Evolutionary conservation across 768 basidiomycete genomes (phyloP), one percentile per base, ranked within the genome.

Genomic region (Lactarius hatsudake): DNA sequence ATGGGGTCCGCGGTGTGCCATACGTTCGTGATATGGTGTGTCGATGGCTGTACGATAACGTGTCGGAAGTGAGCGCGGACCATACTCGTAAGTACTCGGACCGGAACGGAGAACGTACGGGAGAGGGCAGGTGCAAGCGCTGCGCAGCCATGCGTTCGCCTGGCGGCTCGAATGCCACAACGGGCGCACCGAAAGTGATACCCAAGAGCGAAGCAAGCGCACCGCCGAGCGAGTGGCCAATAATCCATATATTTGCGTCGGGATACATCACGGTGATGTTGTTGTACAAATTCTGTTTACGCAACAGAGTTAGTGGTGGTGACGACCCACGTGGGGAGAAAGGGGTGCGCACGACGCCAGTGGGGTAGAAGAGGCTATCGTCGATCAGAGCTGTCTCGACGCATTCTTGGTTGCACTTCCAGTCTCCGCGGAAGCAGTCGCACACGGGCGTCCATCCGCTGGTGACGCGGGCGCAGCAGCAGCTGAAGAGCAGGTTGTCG

Each of bases 1-100:
- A 98, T 92, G 0, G 96, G 96, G 81, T 98, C 96, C 26, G 90
- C 96, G 1, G 91, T 98, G 74, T 98, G 90, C 73, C 91, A 96
- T 9, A 98, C 82, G 73, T 98, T 94, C 0, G 90, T 94, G 51
- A 96, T 81, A 69, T 92, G 90, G 3, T 87, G 84, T 0, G 82
- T 81, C 1, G 88, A 87, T 0, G 88, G 90, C 89, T 91, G 20
- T 26, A 53, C 23, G 26, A 12, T 10, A 13, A 23, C 10, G 18
- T 23, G 23, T 26, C 54, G 32, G 55, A 56, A 30, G 32, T 56
- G 26, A 62, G 26, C 17, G 34, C 17, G 13, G 38, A 30, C 5
- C 32, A 55, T 23, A 53, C 23, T 6, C 38, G 18, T 23, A 59
- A 40, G 34, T 13, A 34, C 20, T 26, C 48, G 38, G 28, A 17